These are phyloP conservation scores for Aspergillus versicolor DNA, from an alignment of 2,329 filamentous ascomycete species.

Conservation along the genomic window DNA sequence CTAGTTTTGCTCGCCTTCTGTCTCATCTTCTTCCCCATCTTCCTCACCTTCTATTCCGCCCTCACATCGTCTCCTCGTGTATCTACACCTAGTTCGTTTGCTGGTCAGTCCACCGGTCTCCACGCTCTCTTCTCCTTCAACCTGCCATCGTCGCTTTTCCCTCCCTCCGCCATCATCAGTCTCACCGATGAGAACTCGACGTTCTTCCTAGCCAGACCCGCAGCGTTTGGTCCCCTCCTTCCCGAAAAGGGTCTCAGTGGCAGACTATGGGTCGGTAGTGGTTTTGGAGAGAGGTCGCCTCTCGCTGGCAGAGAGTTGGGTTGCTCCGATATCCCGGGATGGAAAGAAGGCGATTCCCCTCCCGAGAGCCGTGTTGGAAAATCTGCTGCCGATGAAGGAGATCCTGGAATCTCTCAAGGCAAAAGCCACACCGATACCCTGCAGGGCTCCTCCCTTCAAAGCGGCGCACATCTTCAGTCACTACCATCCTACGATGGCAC, in stretches of 20 bases:
- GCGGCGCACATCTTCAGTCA: constrained; percentile 16
- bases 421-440: constrained; percentile 25
- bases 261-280: constrained; percentile 88
- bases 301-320: constrained; percentile 79
- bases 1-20: constrained; percentile 47
- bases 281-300: constrained; percentile 71
- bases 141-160: constrained; percentile 82
- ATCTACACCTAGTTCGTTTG: constrained; percentile 36
- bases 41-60: constrained; percentile 49
- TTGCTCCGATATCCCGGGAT: constrained; percentile 90
- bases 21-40: constrained; percentile 49
- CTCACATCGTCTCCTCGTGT: constrained; percentile 41
- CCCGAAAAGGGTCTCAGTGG: constrained; percentile 77
- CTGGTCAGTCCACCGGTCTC: constrained; percentile 48
- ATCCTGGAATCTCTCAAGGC: constrained; percentile 19
- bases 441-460: constrained; percentile 21
- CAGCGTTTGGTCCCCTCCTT: constrained; percentile 83
- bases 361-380: constrained; percentile 24
- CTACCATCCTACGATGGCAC: constrained; percentile 66
- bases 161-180: constrained; percentile 91
- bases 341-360: constrained; percentile 61
- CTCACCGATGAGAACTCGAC: constrained; percentile 98
- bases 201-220: constrained; percentile 89
- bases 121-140: constrained; percentile 68
- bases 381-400: constrained; percentile 24